Evolutionary conservation across 805 yeast species (phyloP).

Genomic region (Ogataea saltuana): DNA sequence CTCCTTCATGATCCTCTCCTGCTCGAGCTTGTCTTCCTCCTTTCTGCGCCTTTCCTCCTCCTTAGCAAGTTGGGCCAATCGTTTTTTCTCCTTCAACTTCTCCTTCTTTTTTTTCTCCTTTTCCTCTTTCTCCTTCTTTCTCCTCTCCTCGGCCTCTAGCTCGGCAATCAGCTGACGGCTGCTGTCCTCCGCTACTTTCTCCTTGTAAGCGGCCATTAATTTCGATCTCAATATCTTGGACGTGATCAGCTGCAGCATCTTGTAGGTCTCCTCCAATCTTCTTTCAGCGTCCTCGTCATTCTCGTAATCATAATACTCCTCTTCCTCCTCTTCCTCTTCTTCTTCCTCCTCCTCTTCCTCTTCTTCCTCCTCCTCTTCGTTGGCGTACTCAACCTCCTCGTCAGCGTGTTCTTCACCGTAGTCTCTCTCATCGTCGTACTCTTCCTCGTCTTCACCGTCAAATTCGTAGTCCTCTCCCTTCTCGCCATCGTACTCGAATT

Average conservation of each 20-base stretch:
- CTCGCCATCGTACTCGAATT: conserved; percentile 27
- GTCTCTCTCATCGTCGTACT: conserved; percentile 13
- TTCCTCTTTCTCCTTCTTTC: conserved; percentile 64
- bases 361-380: conserved; percentile 18
- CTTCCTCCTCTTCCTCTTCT: conserved; percentile 24
- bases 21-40: conserved; percentile 55
- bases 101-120: conserved; percentile 66
- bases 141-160: conserved; percentile 66
- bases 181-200: conserved; percentile 75
- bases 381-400: conserved; percentile 21
- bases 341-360: conserved; percentile 20
- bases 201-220: conserved; percentile 74
- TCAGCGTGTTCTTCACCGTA: conserved; percentile 19
- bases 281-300: conserved; percentile 52
- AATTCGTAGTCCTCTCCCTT: conserved; percentile 7
- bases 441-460: conserved; percentile 18
- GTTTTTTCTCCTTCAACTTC: conserved; percentile 69
- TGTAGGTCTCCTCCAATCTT: conserved; percentile 75
- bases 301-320: conserved; percentile 42
- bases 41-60: conserved; percentile 60
- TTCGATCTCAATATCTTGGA: conserved; percentile 75
- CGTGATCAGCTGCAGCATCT: conserved; percentile 76
- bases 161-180: conserved; percentile 63
- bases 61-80: conserved; percentile 58
- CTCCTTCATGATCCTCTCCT: conserved; percentile 41